Conservation (phyloP, 139 green algal genomes). For the Deuterostichococcus epilithicus region DNA sequence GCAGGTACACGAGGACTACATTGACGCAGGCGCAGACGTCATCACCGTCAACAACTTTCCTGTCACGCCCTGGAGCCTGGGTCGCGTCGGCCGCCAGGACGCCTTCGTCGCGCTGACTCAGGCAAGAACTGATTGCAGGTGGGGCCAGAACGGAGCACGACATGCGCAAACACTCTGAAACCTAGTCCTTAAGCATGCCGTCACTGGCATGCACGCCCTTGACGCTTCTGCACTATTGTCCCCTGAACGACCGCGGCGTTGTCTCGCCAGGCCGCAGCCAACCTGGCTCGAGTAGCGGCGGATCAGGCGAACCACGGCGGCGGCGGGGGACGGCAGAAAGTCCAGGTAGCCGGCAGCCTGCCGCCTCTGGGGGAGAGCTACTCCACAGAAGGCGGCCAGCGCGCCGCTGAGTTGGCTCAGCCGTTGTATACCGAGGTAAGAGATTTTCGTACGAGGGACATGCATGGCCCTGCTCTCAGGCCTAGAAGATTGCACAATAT, state of each 20-base stretch:
- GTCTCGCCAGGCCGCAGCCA: neutral
- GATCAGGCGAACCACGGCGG: neutral
- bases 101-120: neutral
- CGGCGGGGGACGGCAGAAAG: neutral
- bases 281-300: neutral
- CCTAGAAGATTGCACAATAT: too few relatives aligned
- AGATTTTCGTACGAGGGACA: too few relatives aligned
- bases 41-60: conserved; percentile 62
- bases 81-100: conserved; percentile 9
- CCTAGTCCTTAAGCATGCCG: neutral
- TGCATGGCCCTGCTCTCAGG: too few relatives aligned
- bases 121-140: neutral
- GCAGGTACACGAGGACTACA: conserved; percentile 37
- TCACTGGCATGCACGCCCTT: neutral
- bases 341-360: conserved; percentile 14
- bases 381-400: neutral
- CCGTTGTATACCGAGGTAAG: neutral
- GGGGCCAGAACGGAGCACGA: too few relatives aligned
- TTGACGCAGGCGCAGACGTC: conserved; percentile 34
- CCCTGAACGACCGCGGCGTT: neutral
- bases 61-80: conserved; percentile 33
- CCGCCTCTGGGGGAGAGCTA: conserved; percentile 34
- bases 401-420: neutral
- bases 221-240: neutral
- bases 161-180: neutral